Base-by-base conservation (phyloP, 148 eudicot species). In the Oxyria digyna region DNA sequence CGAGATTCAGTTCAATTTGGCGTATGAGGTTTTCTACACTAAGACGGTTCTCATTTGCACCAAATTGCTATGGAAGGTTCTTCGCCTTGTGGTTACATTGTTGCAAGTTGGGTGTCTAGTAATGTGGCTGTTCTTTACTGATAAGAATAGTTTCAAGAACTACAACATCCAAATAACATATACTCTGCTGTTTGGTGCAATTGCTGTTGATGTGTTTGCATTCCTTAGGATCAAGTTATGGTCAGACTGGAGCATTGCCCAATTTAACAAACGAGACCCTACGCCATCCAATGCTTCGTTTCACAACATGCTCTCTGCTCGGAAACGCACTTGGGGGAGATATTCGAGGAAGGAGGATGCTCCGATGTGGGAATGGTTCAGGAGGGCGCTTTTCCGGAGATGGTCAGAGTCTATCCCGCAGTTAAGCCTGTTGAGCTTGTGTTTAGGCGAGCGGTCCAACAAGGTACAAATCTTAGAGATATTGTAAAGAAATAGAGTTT, bases 181-280 rank as follows among this genome's bases (percentile, higher is more conserved):
- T n/a, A n/a, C n/a, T n/a, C n/a, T n/a, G n/a, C n/a, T n/a, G n/a
- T n/a, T n/a, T n/a, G n/a, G n/a, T n/a, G n/a, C n/a, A n/a, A n/a
- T n/a, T n/a, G n/a, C n/a, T n/a, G n/a, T n/a, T n/a, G n/a, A n/a
- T n/a, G n/a, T n/a, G n/a, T n/a, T n/a, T n/a, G n/a, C n/a, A n/a
- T n/a, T n/a, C n/a, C n/a, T n/a, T n/a, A n/a, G n/a, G n/a, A n/a
- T n/a, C n/a, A n/a, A n/a, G n/a, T n/a, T n/a, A n/a, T n/a, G n/a
- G n/a, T 85, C 89, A 4, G 73, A 81, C 20, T 78, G 81, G 83
- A 55, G 68, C 37, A 62, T 72, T 10, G 71, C 41, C 9, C 21
- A 31, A 4, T 6, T 21, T 10, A 13, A 7, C 0, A 68, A 12
- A n/a, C n/a, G 12, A 11, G 4, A 5, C 18, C 71, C 4, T 1